Base-by-base conservation (phyloP, 1,284 basidiomycete species). In the Ustilago tritici region DNA sequence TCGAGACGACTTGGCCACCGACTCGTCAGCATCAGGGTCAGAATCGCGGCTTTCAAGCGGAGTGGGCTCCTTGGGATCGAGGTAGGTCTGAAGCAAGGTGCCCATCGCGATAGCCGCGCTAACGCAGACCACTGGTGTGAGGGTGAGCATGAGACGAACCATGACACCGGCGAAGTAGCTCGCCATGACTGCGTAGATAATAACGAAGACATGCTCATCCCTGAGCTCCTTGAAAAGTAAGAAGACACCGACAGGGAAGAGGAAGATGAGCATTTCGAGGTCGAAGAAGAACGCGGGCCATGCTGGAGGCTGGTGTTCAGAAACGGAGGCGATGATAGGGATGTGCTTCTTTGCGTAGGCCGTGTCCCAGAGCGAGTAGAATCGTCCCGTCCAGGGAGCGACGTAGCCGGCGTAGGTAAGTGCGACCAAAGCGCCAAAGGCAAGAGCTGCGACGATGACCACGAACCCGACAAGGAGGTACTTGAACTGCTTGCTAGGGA, bases 211-310 rank as follows among this genome's bases (percentile, higher is more conserved):
- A 85, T 99, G 97, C 86, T 98, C 97, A 87, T 99, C 97, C 36
- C 94, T 91, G 36, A 99, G 89, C 85, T 96, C 90, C 75, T 91
- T 91, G 93, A 99, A 99, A 87, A 94, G 95, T 76, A 97, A 88
- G 83, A 93, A 90, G 55, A 99, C 93, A 71, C 97, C 97, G 32
- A 94, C 96, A 5, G 97, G 97, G 91, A 99, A 99, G 67, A 97
- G 88, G 90, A 95, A 98, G 82, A 99, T 93, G 86, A 99, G 92
- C 90, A 97, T 93, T 84, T 98, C 93, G 70, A 99, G 91, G 87
- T 99, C 96, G 92, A 98, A 98, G 90, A 98, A 99, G 91, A 99
- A 99, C 3, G 96, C 92, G 4, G 96, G 95, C 97, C 97, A 99
- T 46, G 97, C 96, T 11, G 97, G 99, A 15, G 97, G 97, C 87